These are phyloP conservation scores for Kurtzmaniella quercitrusa DNA, from an alignment of 1,139 yeast genomes.

Conservation along the genomic window DNA sequence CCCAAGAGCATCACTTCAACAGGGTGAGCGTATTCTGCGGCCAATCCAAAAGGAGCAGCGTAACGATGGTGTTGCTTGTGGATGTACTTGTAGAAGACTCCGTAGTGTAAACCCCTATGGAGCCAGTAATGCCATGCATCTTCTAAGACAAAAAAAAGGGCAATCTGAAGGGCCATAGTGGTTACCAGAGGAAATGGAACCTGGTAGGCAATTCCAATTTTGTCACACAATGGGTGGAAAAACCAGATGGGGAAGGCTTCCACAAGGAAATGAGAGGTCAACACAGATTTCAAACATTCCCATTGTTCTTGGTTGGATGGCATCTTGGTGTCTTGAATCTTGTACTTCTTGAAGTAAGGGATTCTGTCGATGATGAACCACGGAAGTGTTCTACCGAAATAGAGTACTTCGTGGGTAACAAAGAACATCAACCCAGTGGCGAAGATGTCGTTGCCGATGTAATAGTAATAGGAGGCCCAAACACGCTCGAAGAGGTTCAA, in stretches of 20 bases:
- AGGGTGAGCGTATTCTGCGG: conserved; percentile 49
- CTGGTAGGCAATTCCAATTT: conserved; percentile 31
- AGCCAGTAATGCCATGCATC: conserved; percentile 49
- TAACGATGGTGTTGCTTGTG: conserved; percentile 48
- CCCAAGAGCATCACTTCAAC: conserved; percentile 43
- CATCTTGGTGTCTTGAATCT: conserved; percentile 39
- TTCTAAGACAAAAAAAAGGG: conserved; percentile 38
- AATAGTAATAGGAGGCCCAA: conserved; percentile 44
- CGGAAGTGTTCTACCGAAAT: conserved; percentile 45
- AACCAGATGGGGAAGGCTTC: conserved; percentile 48
- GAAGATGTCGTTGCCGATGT: conserved; percentile 39
- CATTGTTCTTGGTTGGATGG: conserved; percentile 43
- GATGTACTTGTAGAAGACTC: conserved; percentile 43
- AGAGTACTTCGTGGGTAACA: conserved; percentile 37
- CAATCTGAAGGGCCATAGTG: conserved; percentile 29
- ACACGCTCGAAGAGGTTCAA: conserved; percentile 30
- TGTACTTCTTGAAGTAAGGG: conserved; percentile 38
- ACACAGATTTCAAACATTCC: conserved; percentile 44
- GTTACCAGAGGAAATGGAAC: conserved; percentile 38
- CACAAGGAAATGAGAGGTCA: conserved; percentile 41
- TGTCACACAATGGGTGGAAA: conserved; percentile 42
- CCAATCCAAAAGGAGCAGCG: conserved; percentile 47
- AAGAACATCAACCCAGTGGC: conserved; percentile 45
- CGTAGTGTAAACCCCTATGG: conserved; percentile 43
- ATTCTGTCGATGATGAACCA: conserved; percentile 42